These are phyloP conservation scores for Aspergillus aculeatinus DNA, from an alignment of 2,329 filamentous ascomycete genomes.

Conservation along the genomic window DNA sequence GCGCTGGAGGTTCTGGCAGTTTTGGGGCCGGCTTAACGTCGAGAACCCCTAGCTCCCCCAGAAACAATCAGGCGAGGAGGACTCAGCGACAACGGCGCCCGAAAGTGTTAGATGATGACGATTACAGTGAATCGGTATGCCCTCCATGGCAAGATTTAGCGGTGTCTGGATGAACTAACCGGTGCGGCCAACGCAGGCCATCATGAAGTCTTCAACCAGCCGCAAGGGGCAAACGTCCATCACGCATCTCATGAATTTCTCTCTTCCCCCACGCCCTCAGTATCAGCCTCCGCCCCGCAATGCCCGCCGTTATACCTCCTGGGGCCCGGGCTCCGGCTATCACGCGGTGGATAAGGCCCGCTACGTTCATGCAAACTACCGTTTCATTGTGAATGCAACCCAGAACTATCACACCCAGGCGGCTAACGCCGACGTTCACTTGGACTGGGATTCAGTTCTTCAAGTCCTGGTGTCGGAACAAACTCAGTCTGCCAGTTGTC, in stretches of 20 bases:
- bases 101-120: slow-evolving; percentile 76
- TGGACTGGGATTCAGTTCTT: slow-evolving; percentile 87
- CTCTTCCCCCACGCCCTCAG: slow-evolving; percentile 71
- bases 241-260: slow-evolving; percentile 93
- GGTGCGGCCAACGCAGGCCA: slow-evolving; percentile 46
- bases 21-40: slow-evolving; percentile 42
- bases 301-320: slow-evolving; percentile 70
- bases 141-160: background rate
- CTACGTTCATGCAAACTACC: slow-evolving; percentile 94
- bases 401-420: slow-evolving; percentile 78
- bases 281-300: slow-evolving; percentile 57
- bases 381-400: slow-evolving; percentile 86
- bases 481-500: slow-evolving; percentile 85
- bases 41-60: slow-evolving; percentile 41
- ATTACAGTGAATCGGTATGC: slow-evolving; percentile 75
- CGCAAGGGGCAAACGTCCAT: slow-evolving; percentile 95
- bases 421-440: slow-evolving; percentile 78
- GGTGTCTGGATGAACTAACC: slow-evolving; percentile 16
- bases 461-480: slow-evolving; percentile 88
- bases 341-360: slow-evolving; percentile 88
- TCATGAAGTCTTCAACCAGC: slow-evolving; percentile 63
- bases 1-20: slow-evolving; percentile 42
- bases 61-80: slow-evolving; percentile 73
- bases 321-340: slow-evolving; percentile 84
- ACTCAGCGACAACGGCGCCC: slow-evolving; percentile 78